Evolutionary conservation across 2,329 filamentous ascomycete species (phyloP), one percentile per base, ranked within the genome.

Genomic region (Colletotrichum zoysiae): DNA sequence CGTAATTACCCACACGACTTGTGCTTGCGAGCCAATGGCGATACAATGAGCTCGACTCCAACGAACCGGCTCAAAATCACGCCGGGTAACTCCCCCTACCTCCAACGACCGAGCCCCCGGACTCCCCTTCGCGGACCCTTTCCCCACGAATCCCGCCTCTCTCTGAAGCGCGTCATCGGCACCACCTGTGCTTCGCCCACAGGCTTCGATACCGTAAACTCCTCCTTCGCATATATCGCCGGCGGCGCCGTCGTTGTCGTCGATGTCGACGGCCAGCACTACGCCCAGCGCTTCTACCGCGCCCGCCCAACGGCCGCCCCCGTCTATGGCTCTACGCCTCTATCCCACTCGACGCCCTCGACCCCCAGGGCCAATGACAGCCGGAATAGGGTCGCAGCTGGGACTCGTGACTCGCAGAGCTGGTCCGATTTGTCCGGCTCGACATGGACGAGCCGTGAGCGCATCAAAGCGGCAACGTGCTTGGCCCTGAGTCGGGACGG

Each of bases 231-330:
- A 67, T 96, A 97, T 80, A 95, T 95, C 74, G 95, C 96, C 11
- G 96, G 96, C 67, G 96, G 95, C 12, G 94, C 95, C 55, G 95
- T 94, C n/a, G 94, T 99, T 0, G 89, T 98, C 23, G 94, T 95
- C 9, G 91, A 93, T 76, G 86, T 98, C 64, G 89, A 94, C 74
- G 89, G 90, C 63, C 86, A 93, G 78, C 81, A 85, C 62, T 89
- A 88, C 77, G 88, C 88, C 1, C 95, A 98, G 80, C 92, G 94
- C 71, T 98, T 98, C 84, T 98, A 94, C 84, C 90, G 95, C 78
- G 96, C 95, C 51, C 90, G 93, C 42, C 95, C 95, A 14, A 90
- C 91, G 30, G 92, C 94, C 7, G 81, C 93, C 51, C 93, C 95
- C 79, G 74, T 89, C 80, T 81, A 93, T 85, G 74, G 89, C 78